These are phyloP conservation scores for Bruguiera hainesii DNA, from an alignment of 441 rosid species.

Conservation along the genomic window DNA sequence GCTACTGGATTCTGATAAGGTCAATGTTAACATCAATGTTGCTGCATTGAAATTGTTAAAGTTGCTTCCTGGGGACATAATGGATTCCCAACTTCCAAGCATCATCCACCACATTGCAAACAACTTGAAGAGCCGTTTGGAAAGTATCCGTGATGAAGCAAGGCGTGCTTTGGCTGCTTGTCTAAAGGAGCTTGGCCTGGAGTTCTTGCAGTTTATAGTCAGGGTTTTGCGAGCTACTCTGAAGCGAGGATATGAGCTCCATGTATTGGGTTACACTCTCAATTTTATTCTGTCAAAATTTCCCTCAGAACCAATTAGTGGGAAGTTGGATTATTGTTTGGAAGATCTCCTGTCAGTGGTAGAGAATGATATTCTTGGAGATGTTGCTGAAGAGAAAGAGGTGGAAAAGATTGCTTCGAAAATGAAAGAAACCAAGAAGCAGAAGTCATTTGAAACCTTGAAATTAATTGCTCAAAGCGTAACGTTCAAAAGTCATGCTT, in stretches of 20 bases:
- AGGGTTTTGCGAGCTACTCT: constrained; percentile 61
- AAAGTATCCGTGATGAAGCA: constrained; percentile 73
- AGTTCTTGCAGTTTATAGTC: constrained; percentile 68
- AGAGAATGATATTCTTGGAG: constrained; percentile 80
- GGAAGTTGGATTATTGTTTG: constrained; percentile 82
- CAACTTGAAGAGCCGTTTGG: constrained; percentile 69
- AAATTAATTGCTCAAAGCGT: constrained; percentile 67
- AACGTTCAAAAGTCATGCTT: constrained; percentile 68
- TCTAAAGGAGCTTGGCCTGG: constrained; percentile 90
- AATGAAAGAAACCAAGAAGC: constrained; percentile 87
- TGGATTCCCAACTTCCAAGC: constrained; percentile 81
- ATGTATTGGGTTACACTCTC: constrained; percentile 82
- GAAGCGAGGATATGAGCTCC: constrained; percentile 86
- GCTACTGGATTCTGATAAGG: constrained; percentile 55
- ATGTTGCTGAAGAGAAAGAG: constrained; percentile 92
- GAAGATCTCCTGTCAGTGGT: constrained; percentile 75
- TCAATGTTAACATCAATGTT: constrained; percentile 61
- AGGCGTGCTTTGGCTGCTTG: constrained; percentile 86
- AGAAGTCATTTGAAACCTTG: constrained; percentile 75
- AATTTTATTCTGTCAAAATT: constrained; percentile 62
- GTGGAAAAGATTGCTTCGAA: constrained; percentile 79
- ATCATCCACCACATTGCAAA: constrained; percentile 71
- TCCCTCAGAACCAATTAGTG: constrained; percentile 38
- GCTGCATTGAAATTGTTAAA: constrained; percentile 84
- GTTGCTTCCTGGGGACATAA: constrained; percentile 76